These are phyloP conservation scores for Prunus yedoensis DNA, from an alignment of 331 rosid species.

Conservation along the genomic window DNA sequence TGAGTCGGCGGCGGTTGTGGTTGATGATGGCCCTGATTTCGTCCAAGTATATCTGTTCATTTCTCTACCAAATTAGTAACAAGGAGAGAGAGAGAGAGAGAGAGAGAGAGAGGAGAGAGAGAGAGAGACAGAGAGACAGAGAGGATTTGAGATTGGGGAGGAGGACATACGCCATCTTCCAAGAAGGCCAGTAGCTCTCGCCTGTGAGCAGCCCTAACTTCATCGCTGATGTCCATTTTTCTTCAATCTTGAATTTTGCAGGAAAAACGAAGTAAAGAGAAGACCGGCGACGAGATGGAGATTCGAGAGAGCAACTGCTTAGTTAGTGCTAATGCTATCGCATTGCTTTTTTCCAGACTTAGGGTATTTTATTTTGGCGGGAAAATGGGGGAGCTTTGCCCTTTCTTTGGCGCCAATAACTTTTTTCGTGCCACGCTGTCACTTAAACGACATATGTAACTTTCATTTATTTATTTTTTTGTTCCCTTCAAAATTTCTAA, in stretches of 20 bases:
- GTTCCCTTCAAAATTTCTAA: too few relatives aligned
- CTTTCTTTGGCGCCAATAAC: slow-evolving; percentile 37
- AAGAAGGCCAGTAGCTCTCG: slow-evolving; percentile 83
- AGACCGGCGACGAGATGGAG: not conserved
- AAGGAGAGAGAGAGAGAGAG: not conserved
- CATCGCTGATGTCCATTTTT: slow-evolving; percentile 86
- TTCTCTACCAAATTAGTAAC: slow-evolving; percentile 41
- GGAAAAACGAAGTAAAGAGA: slow-evolving; percentile 1
- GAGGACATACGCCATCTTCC: slow-evolving; percentile 67
- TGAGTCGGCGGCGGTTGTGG: slow-evolving; percentile 83
- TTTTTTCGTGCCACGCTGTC: not conserved
- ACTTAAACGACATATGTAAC: not conserved
- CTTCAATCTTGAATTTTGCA: not conserved
- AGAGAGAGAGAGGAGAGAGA: not conserved
- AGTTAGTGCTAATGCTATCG: not conserved
- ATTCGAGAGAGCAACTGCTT: not conserved
- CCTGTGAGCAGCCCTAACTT: slow-evolving; percentile 85
- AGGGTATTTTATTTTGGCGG: slow-evolving; percentile 53
- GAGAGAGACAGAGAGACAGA: too few relatives aligned
- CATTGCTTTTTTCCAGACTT: slow-evolving; percentile 4
- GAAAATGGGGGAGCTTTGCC: slow-evolving; percentile 23
- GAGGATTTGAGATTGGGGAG: not conserved
- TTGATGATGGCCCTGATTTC: slow-evolving; percentile 82
- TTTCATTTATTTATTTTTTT: too few relatives aligned
- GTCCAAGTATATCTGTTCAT: slow-evolving; percentile 64